Base-by-base conservation (phyloP, 495 filamentous ascomycete genomes). In the Eremomyces bilateralis region DNA sequence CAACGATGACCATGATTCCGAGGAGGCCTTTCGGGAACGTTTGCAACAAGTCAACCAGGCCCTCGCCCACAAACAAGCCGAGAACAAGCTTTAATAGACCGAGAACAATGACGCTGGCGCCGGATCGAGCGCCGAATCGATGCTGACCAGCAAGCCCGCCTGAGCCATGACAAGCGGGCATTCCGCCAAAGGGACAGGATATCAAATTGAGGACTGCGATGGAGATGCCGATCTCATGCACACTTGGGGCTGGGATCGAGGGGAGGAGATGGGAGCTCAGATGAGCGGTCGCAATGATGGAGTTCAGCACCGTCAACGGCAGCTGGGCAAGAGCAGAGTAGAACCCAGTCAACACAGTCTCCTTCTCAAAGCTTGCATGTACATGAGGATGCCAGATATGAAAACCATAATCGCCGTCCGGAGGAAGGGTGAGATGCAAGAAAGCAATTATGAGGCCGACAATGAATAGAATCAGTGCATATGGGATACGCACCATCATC, bases 161-260 rank as follows among this genome's bases (percentile, higher is more conserved):
- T 10, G 80, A 80, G 15, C 85, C 85, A 48, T 94, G 85, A 45
- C 85, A 95, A 1, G 91, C 76, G 3, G 85, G 85, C 85, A 95
- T 95, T 0, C 73, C 78, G 20, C 82, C 84, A 50, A 92, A 88
- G 76, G 78, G 85, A 53, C 76, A 82, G 4, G 78, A 75, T 3
- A 76, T 42, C 4, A 94, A 55, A 48, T 94, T 94, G 73, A 91
- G 88, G 3, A 53, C 42, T 0, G 71, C 69, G 4, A 95, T 78
- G 29, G 78, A 85, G 33, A 90, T 45, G 0, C 83, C 84, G 15
- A 94, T 60, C 1, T 67, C 59, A 0, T 80, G 82, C 12, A 73
- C 65, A 0, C 67, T 66, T 1, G 81, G 80, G 0, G 69, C 56
- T 0, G 62, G 29, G 1, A 74, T 55, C 5, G 69, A 54, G 0